Base-by-base conservation (phyloP, 768 basidiomycete genomes). In the Auricularia sp. region DNA sequence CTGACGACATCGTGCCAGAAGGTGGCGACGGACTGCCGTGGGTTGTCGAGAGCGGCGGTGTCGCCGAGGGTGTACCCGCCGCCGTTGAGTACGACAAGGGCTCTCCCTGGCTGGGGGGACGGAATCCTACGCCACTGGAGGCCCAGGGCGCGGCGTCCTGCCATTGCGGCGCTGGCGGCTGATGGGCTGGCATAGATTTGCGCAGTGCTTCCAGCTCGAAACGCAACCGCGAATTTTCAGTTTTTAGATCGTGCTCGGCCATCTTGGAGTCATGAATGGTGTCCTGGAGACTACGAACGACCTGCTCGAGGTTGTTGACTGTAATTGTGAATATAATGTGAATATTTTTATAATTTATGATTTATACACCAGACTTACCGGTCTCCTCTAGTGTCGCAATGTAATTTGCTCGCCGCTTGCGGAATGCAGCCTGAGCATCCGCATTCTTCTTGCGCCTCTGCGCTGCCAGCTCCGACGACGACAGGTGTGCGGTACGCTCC, bases 381-480 rank as follows among this genome's bases (percentile, higher is more conserved):
- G 90, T 90, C 73, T 90, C 90, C 74, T 93, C 91, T 67, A 93
- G 83, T 13, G 90, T 92, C 54, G 88, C 85, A 72, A 93, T 93
- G 74, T 93, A 93, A 75, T 90, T 92, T 61, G 89, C 89, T 68
- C 91, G 82, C 70, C 72, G 73, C 66, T 66, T 58, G 34, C 62
- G 61, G 75, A 92, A 92, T 66, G 90, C 89, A 63, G 91, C 90
- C 76, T 93, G 91, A 2, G 91, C 91, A 72, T 92, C 89, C 42
- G 91, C 91, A 70, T 93, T 93, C 78, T 93, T 93, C 80, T 90
- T 67, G 5, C 66, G 39, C 18, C 67, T 63, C 61, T 65, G 62
- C 14, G 65, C 54, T 11, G 68, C 67, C 14, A 62, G 63, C 66
- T 66, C 63, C 24, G 66, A 62, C 51, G 63, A 61, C 24, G 65